Percentiles rank a stretch among this genome's conserved stretches.
phyloP scores from a whole-genome alignment of 2,329 filamentous ascomycete genomes.

The Phoma sp. region DNA sequence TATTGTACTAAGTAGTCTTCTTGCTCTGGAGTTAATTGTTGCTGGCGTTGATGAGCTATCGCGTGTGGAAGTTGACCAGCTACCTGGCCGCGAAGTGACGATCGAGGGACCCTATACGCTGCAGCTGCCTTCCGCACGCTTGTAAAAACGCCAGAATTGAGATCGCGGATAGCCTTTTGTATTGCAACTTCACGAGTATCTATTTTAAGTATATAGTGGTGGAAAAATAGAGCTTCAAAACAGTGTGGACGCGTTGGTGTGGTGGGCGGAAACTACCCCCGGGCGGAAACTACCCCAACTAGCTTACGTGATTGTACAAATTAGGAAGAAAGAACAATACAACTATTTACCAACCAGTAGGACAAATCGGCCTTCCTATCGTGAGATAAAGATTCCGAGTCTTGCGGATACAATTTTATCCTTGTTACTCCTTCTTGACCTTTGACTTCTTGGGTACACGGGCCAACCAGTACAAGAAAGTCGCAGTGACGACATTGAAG shows the following conservation, averaged over 20 bases:
- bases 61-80: conserved; percentile 5
- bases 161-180: conserved; percentile 22
- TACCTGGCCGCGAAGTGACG: conserved; percentile 6
- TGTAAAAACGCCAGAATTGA: conserved; percentile 17
- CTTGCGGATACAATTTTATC: conserved; percentile 1
- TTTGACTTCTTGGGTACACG: conserved; percentile 57
- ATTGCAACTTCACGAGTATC: too few species aligned
- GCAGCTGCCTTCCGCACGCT: conserved; percentile 15
- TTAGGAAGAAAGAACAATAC: too few species aligned
- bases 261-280: too few species aligned
- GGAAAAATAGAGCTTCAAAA: too few species aligned
- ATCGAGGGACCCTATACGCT: too few species aligned
- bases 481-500: conserved; percentile 68
- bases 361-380: too few species aligned
- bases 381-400: too few species aligned
- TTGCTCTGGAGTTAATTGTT: conserved; percentile 24
- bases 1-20: conserved; percentile 23
- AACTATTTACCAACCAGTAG: too few species aligned
- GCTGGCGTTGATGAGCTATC: conserved; percentile 18
- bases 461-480: conserved; percentile 64
- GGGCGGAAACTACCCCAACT: too few species aligned
- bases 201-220: too few species aligned
- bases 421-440: conserved; percentile 51
- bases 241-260: too few species aligned
- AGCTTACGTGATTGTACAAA: too few species aligned